Conservation (phyloP, 2,329 filamentous ascomycete genomes). For the Hypoxylon sp. region DNA sequence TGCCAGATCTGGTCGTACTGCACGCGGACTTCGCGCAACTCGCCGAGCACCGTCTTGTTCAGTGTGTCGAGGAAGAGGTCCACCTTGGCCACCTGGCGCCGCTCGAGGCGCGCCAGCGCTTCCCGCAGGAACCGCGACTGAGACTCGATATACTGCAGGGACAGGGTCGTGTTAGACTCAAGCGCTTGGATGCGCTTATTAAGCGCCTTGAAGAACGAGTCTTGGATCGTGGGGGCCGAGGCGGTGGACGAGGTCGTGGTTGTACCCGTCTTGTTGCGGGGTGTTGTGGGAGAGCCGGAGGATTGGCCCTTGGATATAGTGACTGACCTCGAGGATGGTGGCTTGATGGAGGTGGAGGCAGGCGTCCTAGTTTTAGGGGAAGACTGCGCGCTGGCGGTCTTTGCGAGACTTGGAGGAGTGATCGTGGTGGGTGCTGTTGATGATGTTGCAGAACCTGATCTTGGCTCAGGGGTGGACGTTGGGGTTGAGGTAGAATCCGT, state of each 20-base stretch:
- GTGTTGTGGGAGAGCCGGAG: conserved; percentile 46
- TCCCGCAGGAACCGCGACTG: conserved; percentile 92
- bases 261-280: conserved; percentile 55
- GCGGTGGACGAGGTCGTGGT: conserved; percentile 60
- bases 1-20: conserved; percentile 99
- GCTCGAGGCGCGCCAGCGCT: conserved; percentile 87
- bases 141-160: conserved; percentile 95
- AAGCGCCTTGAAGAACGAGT: conserved; percentile 97
- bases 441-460: conserved; percentile 31
- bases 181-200: conserved; percentile 92
- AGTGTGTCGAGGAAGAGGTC: conserved; percentile 83
- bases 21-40: conserved; percentile 80
- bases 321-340: conserved; percentile 47
- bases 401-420: conserved; percentile 31
- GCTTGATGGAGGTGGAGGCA: conserved; percentile 49
- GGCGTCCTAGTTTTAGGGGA: conserved; percentile 44
- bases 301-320: conserved; percentile 44
- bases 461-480: conserved; percentile 32
- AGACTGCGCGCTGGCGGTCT: conserved; percentile 40
- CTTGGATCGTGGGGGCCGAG: conserved; percentile 86
- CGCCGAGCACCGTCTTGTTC: conserved; percentile 88
- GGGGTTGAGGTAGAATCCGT: conserved; percentile 29
- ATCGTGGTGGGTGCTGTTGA: conserved; percentile 35
- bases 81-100: conserved; percentile 86
- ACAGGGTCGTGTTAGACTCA: conserved; percentile 92